Percentiles rank a stretch among this genome's conserved stretches.
Conservation (phyloP, 352 stramenopile species). For the Aphanomyces euteiches region DNA sequence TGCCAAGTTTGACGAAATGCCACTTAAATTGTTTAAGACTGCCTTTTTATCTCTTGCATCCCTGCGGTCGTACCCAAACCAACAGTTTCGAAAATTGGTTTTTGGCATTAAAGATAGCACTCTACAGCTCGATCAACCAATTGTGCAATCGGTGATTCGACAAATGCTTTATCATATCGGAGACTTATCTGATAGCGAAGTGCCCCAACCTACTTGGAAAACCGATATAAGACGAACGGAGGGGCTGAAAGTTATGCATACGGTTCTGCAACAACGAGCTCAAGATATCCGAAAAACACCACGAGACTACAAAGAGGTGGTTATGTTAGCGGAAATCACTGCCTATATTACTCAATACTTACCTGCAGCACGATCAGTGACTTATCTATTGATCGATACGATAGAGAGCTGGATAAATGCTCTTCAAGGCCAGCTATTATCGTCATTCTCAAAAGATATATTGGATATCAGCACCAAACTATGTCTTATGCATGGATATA, state of each 20-base stretch:
- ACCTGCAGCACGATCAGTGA: background rate
- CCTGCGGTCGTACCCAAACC: constrained; percentile 2
- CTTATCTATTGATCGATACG: background rate
- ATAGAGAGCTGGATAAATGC: background rate
- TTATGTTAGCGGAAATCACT: background rate
- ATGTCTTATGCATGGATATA: constrained; percentile 9
- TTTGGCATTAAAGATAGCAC: background rate
- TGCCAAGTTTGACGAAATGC: background rate
- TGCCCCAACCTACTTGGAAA: background rate
- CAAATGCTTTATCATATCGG: constrained; percentile 1
- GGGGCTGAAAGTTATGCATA: background rate
- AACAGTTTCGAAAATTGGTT: constrained; percentile 6
- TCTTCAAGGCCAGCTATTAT: background rate
- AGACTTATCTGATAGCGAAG: background rate
- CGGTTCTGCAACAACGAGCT: background rate
- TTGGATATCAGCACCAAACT: background rate
- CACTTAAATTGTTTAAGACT: background rate
- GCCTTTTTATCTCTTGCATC: constrained; percentile 1
- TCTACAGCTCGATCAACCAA: background rate
- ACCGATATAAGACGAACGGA: background rate
- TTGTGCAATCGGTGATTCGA: background rate
- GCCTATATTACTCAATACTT: constrained; percentile 1
- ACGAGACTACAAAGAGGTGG: constrained; percentile 17
- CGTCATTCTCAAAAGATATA: background rate
- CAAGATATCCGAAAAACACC: background rate